Base-by-base conservation (phyloP, 1,284 basidiomycete genomes). In the Stereum hirsutum region DNA sequence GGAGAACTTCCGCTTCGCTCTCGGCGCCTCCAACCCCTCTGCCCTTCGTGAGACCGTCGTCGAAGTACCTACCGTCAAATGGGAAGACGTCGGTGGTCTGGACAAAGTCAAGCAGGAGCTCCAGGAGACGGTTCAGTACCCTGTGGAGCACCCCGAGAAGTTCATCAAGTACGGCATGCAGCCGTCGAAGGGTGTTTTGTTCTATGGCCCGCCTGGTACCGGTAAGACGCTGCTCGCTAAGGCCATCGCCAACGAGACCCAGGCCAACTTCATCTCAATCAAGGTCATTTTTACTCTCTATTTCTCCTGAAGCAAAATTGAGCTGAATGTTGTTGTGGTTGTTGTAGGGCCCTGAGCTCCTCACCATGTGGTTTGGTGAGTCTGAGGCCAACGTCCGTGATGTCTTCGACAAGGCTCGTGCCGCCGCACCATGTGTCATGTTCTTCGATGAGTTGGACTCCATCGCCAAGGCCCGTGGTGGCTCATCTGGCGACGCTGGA, bases 141-240 rank as follows among this genome's bases (percentile, higher is more conserved):
- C 96, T 43, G 95, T 99, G 64, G 96, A 99, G 68, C 96, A 99
- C 62, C 96, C 96, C 50, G 96, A 99, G 64, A 98, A 98, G 73
- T 99, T 99, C 90, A 78, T 98, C 84, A 99, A 99, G 74, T 99
- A 99, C 58, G 96, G 96, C 52, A 96, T 99, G 90, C 92, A 92
- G 31, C 95, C 96, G 4, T 96, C 92, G 31, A 98, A 98, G 74
- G 96, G 94, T 79, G 94, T 98, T 39, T 69, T 95, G 57, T 97
- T 98, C 76, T 93, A 95, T 63, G 93, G 93, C 39, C 93, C 93
- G 56, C 93, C 93, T 50, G 93, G 93, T 78, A 95, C 91, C 48
- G 91, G 91, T 86, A 94, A 94, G 73, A 96, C 92, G 30, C 64
- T 96, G 49, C 75, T 96, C 46, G 93, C 93, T 45, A 96, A 96